phyloP scores from a whole-genome alignment of 495 filamentous ascomycete genomes.

The Penicillium lividum region DNA sequence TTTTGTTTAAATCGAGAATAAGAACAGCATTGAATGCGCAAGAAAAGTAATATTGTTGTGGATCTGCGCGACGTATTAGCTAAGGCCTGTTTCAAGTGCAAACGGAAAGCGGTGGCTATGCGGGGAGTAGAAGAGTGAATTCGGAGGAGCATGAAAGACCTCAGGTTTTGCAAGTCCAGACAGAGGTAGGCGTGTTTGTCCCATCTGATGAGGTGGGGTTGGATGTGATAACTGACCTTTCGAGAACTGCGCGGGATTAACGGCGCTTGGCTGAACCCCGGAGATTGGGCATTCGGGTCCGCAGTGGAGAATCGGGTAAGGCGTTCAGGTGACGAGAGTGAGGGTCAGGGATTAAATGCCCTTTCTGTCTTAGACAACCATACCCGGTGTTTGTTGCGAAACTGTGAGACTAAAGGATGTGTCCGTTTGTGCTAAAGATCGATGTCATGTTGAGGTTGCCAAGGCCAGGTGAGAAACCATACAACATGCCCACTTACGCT shows the following conservation, averaged over 20 bases:
- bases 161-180: neutral
- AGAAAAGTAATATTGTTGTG: neutral
- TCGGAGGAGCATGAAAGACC: neutral
- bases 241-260: neutral
- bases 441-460: slow-evolving; percentile 3
- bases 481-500: neutral
- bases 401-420: neutral
- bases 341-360: neutral
- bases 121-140: neutral
- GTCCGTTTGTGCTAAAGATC: neutral
- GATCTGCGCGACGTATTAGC: neutral
- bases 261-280: neutral
- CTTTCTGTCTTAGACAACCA: neutral
- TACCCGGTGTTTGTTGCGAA: neutral
- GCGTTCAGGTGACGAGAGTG: neutral
- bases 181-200: neutral
- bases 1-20: neutral
- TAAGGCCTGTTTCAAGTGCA: slow-evolving; percentile 5
- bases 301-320: neutral
- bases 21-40: neutral
- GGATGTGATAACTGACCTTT: slow-evolving; percentile 1
- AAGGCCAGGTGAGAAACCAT: neutral
- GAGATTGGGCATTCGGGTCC: slow-evolving; percentile 5
- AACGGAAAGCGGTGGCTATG: slow-evolving; percentile 9
- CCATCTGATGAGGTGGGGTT: neutral